These are phyloP conservation scores for Ogataea allantospora DNA, from an alignment of 805 yeast species.

Conservation along the genomic window DNA sequence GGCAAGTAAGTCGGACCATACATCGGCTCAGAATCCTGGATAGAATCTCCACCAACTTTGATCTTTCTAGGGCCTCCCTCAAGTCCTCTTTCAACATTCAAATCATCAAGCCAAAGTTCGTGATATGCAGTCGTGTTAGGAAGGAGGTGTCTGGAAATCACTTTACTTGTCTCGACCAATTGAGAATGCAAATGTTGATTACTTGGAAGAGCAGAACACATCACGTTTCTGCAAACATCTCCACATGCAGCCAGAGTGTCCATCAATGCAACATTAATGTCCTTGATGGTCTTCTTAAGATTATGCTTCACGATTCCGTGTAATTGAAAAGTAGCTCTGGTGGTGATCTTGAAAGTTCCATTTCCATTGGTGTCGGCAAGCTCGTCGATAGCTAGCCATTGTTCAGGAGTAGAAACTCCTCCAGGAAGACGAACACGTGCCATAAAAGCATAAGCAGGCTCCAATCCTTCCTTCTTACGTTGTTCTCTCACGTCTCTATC, in stretches of 20 bases:
- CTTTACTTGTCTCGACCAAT: conserved; percentile 59
- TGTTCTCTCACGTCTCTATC: conserved; percentile 95
- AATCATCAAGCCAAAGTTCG: conserved; percentile 77
- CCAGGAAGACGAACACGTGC: conserved; percentile 95
- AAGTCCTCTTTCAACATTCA: conserved; percentile 29
- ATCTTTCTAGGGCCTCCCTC: conserved; percentile 86
- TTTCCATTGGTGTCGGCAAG: conserved; percentile 82
- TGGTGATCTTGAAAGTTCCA: conserved; percentile 90
- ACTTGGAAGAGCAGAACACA: conserved; percentile 84
- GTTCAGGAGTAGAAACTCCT: conserved; percentile 82
- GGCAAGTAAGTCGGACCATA: conserved; percentile 88
- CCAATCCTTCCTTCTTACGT: conserved; percentile 87
- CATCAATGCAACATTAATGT: conserved; percentile 84
- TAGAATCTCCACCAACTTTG: conserved; percentile 85
- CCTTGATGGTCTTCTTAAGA: conserved; percentile 86
- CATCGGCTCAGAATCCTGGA: conserved; percentile 81
- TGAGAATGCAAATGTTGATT: conserved; percentile 81
- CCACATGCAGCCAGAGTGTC: conserved; percentile 98
- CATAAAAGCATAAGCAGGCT: conserved; percentile 97
- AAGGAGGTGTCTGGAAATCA: conserved; percentile 75
- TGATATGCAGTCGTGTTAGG: conserved; percentile 95
- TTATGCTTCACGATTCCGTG: conserved; percentile 93
- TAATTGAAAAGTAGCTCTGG: conserved; percentile 95
- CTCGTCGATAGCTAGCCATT: conserved; percentile 84
- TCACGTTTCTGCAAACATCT: conserved; percentile 95